Evolutionary conservation across 2,329 filamentous ascomycete species (phyloP), one percentile per base, ranked within the genome.

Genomic region (Aspergillus sp.): DNA sequence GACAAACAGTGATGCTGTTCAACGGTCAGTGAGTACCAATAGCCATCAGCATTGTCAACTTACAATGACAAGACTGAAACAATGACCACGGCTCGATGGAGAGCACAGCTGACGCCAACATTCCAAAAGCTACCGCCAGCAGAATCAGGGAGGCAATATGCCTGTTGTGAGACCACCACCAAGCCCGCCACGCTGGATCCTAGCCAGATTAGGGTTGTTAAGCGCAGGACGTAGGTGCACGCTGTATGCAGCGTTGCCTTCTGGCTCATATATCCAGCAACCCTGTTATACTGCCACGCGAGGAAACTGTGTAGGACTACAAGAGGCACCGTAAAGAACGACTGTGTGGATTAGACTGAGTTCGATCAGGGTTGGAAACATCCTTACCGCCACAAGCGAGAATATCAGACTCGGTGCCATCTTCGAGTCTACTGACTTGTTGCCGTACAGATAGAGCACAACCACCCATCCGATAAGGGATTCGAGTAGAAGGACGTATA

Each of bases 121-220:
- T 69, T 68, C 74, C 74, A 76, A 47, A 70, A 73, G 14, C 61
- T 61, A 14, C 52, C 64, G 35, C 62, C 58, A 2, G 62, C 61
- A 39, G 66, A 64, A 21, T 65, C 65, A 6, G 68, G 64, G 14
- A 73, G 64, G 59, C 74, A 76, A 17, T 67, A 67, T 2, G 67
- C 64, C 47, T 75, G 72, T 51, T 73, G 72, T 1, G 73, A 70
- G 6, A 72, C 68, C 11, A 75, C 65, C 2, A 76, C 68, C 23
- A 76, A 60, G 19, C 74, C 74, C 4, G 73, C 67, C 2, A 74
- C 73, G 47, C 71, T 71, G 5, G 74, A 67, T 33, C 71, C 72
- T 9, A 77, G 62, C 74, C 74, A 77, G 49, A 73, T 58, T 46
- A 72, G 65, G 8, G 73, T 67, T 48, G 71, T 70, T n/a, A 74